Conservation (phyloP, 441 rosid species). For the Eruca vesicaria region DNA sequence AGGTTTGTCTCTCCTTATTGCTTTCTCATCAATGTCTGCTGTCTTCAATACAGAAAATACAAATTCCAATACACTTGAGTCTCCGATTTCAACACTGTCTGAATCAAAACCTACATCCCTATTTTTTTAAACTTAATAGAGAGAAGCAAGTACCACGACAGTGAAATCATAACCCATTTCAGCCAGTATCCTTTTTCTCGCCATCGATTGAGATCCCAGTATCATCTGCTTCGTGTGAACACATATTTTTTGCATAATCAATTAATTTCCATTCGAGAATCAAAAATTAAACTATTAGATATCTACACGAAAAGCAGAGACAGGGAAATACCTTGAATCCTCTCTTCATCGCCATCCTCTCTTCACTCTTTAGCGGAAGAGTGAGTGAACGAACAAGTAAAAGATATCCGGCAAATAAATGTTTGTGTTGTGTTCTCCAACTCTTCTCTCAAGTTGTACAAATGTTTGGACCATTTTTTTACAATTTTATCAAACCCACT, state of each 20-base stretch:
- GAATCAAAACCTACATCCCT: not conserved
- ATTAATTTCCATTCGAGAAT: not conserved
- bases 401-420: not conserved
- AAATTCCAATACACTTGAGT: not conserved
- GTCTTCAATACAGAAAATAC: constrained; percentile 47
- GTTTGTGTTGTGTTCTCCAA: no score
- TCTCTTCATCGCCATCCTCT: constrained; percentile 18
- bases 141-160: constrained; percentile 37
- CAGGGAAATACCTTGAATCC: constrained; percentile 29
- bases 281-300: not conserved
- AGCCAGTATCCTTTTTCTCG: constrained; percentile 49
- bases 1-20: constrained; percentile 57
- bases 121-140: not conserved
- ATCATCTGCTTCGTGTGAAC: constrained; percentile 42
- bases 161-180: constrained; percentile 73
- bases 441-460: not conserved
- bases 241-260: not conserved
- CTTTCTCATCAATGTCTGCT: constrained; percentile 73
- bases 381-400: not conserved
- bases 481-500: not conserved
- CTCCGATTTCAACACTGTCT: not conserved
- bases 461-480: not conserved
- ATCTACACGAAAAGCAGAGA: not conserved
- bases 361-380: not conserved
- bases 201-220: constrained; percentile 65